Evolutionary conservation across 352 stramenopile species (phyloP), one percentile per base, ranked within the genome.

Genomic region (Phytophthora syringae): DNA sequence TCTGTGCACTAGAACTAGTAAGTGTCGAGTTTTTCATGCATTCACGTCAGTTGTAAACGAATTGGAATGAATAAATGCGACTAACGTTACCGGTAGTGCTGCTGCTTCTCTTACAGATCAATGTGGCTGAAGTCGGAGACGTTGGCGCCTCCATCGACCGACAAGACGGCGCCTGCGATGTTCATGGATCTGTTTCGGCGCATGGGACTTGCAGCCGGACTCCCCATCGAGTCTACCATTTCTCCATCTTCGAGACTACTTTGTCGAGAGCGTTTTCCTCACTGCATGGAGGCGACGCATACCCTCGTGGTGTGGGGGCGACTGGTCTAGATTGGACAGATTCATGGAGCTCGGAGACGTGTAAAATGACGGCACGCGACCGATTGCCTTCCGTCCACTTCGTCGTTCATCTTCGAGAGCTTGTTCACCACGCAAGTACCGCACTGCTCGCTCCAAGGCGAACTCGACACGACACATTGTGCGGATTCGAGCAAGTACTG

Each of bases 381-480:
- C 86, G 12, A 95, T 77, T 16, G 78, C 82, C 60, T 89, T 93
- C 13, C 84, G 79, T 24, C 86, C 88, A 32, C 82, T 83, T 42
- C 73, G 73, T 49, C 84, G 74, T 53, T 93, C 86, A 51, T 96
- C 88, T 55, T 93, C 84, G 3, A 94, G 70, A 11, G 86, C 84
- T 79, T 94, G 85, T 37, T 95, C 87, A 39, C 87, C 87, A 36
- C 86, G 76, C 57, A 95, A 66, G 51, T 93, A 94, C 20, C 88
- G 74, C 37, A 94, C 86, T 21, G 89, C 86, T 24, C 84, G 79
- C 79, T 99, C 97, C 3, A 99, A 85, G 15, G 94, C 97, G 72
- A 98, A 93, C 71, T 99, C 97, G 42, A 99, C 94, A 43, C 94
- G 93, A 64, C 97, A 98, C 84, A 99, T 98, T 44, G 86, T 97